Conservation (phyloP, 2,329 filamentous ascomycete genomes). For the Anthostomella pinea region DNA sequence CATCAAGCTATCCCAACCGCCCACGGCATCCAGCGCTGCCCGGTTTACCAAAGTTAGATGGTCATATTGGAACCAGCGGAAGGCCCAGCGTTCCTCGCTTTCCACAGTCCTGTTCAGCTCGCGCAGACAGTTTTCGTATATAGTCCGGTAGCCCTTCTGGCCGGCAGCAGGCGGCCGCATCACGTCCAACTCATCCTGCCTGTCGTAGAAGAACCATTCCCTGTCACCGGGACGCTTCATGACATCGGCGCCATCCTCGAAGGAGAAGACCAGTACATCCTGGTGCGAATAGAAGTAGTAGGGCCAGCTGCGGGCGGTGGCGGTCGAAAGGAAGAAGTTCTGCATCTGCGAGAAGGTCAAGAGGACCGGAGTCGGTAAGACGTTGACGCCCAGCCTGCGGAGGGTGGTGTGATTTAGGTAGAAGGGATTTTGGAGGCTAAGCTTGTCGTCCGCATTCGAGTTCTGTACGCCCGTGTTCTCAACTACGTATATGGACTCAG, state of each 20-base stretch:
- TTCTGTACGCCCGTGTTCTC: conserved; percentile 48
- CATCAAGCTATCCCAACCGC: conserved; percentile 50
- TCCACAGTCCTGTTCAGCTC: conserved; percentile 33
- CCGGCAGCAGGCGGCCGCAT: conserved; percentile 26
- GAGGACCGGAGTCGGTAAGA: conserved; percentile 48
- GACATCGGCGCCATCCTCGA: conserved; percentile 33
- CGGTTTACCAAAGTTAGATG: conserved; percentile 48
- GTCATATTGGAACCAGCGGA: conserved; percentile 40
- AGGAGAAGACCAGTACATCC: conserved; percentile 43
- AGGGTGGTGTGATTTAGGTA: conserved; percentile 44
- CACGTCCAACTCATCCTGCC: conserved; percentile 28
- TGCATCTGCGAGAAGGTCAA: conserved; percentile 53
- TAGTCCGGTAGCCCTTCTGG: conserved; percentile 29
- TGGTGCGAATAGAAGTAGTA: conserved; percentile 55
- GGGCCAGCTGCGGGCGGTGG: conserved; percentile 42
- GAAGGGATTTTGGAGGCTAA: conserved; percentile 45
- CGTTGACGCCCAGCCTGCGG: conserved; percentile 32
- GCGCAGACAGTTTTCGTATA: conserved; percentile 31
- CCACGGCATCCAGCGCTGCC: conserved; percentile 40
- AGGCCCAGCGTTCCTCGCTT: conserved; percentile 44
- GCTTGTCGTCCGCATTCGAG: conserved; percentile 36
- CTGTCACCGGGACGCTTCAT: conserved; percentile 25
- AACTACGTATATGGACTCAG: conserved; percentile 45
- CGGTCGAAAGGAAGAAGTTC: conserved; percentile 49
- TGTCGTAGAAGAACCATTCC: conserved; percentile 30